Percentiles rank a stretch among this genome's conserved stretches.
phyloP scores from a whole-genome alignment of 164 flowering plant species.

The Tetrastigma voinierianum region DNA sequence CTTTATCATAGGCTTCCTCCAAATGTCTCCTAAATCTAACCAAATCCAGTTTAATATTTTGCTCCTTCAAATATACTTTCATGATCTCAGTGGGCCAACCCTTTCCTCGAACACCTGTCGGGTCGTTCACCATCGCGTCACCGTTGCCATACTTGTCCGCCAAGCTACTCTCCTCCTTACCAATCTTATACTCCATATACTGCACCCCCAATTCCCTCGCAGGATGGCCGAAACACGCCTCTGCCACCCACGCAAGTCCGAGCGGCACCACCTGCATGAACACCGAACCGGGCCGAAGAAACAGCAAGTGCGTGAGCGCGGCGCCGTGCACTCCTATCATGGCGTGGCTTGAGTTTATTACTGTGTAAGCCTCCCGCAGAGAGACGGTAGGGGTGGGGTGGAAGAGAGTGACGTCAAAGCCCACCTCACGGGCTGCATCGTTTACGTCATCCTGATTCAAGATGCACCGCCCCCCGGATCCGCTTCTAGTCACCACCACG shows the following conservation, averaged over 20 bases:
- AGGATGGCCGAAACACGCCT: conserved; percentile 22
- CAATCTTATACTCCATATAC: conserved; percentile 31
- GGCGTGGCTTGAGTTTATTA: conserved; percentile 46
- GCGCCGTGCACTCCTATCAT: conserved; percentile 49
- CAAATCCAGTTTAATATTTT: conserved; percentile 49
- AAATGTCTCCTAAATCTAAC: conserved; percentile 34
- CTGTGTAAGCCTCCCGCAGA: conserved; percentile 25
- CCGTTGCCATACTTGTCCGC: conserved; percentile 39
- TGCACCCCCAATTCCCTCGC: conserved; percentile 31
- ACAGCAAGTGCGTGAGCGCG: conserved; percentile 35
- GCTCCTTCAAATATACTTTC: conserved; percentile 43
- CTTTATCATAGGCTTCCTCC: conserved; percentile 35
- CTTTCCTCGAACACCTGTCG: conserved; percentile 18
- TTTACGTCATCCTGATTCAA: conserved; percentile 32
- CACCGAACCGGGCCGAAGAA: conserved; percentile 31
- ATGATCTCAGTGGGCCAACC: conserved; percentile 24
- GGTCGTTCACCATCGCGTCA: conserved; percentile 38
- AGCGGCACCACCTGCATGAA: conserved; percentile 38
- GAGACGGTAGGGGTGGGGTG: conserved; percentile 28
- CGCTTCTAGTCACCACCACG: conserved; percentile 27
- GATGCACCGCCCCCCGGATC: conserved; percentile 28
- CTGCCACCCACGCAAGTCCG: conserved; percentile 26
- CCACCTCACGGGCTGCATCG: conserved; percentile 25
- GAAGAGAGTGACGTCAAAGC: conserved; percentile 46
- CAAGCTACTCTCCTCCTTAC: conserved; percentile 35